Evolutionary conservation across 768 basidiomycete genomes (phyloP), one percentile per base, ranked within the genome.

Genomic region (Podaxis sp.): DNA sequence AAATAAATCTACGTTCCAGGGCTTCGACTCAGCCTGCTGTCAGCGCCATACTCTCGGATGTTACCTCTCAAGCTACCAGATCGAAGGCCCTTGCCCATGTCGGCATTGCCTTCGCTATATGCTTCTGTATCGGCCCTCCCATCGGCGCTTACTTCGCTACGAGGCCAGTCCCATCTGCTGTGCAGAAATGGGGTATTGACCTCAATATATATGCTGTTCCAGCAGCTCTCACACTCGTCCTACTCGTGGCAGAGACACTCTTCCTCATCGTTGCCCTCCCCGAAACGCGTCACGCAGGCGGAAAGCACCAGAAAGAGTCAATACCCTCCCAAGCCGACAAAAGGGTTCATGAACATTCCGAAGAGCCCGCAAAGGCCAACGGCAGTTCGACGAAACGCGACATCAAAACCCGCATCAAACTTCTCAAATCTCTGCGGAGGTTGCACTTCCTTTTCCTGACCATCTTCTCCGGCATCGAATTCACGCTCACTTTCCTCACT

Each of bases 131-230:
- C 53, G 93, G 93, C 4, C 96, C 96, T 35, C 92, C 93, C 14
- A 88, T 99, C 60, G 96, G 96, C 54, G 96, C 96, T 1, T 96
- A 95, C 76, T 95, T 98, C 74, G 93, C 95, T 1, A 89, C 93
- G n/a, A 83, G 82, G 32, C 91, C 93, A 1, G 72, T 91, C 5
- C 88, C 91, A 2, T 69, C 80, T 13, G 80, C 85, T 11, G 70
- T 87, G 65, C 77, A 72, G 56, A 75, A 79, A 3, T 77, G 80
- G 69, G 85, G 87, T 3, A 70, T 75, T 21, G 88, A 88, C 64
- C 77, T 95, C 57, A 98, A 98, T 67, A 81, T 95, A 10, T 98
- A 96, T 67, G 95, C 91, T 3, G 81, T 85, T 2, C 97, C 97
- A n/a, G 96, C 96, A 0, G 68, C 87, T 28, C 76, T 97, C 35